These are phyloP conservation scores for Parsonsia alboflavescens DNA, from an alignment of 257 asterid species.

Conservation along the genomic window DNA sequence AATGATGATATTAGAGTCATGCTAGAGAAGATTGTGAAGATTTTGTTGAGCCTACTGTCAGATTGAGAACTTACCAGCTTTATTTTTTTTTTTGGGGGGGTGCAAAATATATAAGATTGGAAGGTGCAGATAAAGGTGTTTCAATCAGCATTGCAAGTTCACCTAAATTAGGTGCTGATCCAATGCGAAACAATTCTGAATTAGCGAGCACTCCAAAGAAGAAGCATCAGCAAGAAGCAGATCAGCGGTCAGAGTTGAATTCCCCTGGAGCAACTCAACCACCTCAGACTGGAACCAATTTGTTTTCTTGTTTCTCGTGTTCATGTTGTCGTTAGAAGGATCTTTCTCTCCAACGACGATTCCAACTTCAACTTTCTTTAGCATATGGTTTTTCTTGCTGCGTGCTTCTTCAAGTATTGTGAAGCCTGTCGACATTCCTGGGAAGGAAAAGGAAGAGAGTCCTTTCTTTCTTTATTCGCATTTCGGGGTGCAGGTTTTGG, in stretches of 20 bases:
- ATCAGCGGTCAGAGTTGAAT: not conserved
- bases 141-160: conserved; percentile 25
- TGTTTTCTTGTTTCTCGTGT: conserved; percentile 36
- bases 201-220: not conserved
- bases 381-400: not conserved
- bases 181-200: conserved; percentile 6
- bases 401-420: not conserved
- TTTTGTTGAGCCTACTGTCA: not conserved
- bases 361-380: not conserved
- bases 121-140: conserved; percentile 21
- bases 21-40: not conserved
- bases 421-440: not conserved
- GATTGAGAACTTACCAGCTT: not conserved
- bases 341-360: too few species aligned
- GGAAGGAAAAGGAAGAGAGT: too few species aligned
- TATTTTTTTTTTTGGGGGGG: not conserved
- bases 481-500: too few species aligned
- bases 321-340: conserved; percentile 19
- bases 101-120: conserved; percentile 20
- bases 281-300: conserved; percentile 17
- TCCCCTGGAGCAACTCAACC: conserved; percentile 19
- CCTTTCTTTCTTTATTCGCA: too few species aligned
- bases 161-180: conserved; percentile 8
- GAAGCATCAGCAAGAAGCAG: not conserved
- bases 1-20: not conserved